Base-by-base conservation (phyloP, 2,329 filamentous ascomycete species). In the Talaromyces islandicus region DNA sequence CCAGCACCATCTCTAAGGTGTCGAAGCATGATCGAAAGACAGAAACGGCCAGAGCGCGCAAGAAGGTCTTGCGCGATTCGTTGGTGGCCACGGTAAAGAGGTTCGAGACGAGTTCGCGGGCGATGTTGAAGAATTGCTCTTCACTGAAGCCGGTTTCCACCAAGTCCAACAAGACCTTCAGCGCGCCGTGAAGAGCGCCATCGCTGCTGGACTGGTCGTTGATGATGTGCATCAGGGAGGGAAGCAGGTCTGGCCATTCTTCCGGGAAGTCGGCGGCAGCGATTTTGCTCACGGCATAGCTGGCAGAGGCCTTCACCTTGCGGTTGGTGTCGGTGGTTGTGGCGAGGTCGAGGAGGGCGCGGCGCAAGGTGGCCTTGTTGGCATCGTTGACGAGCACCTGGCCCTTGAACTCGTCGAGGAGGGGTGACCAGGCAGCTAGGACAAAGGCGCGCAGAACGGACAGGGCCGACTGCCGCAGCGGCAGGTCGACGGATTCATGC, bases 121-220 rank as follows among this genome's bases (percentile, higher is more conserved):
- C 94, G 67, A 96, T 90, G 61, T 84, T 84, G 74, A 97, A 97
- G 81, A 99, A 99, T 68, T 97, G 92, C 63, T 92, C 90, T 72
- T 97, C 93, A 70, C 88, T 95, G 73, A 99, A 84, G 65, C 91
- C 92, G 70, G 96, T 93, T 64, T 97, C 92, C 27, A 99, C 90
- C 52, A 99, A 81, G 74, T 97, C 93, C 65, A 85, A 83, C 51
- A 99, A 84, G 25, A 97, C 92, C 72, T 89, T 90, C 62, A 99
- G 81, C 9, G 93, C 90, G 57, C 94, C 94, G 73, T 97, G 92
- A 55, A 97, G 80, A 71, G 96, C 92, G 53, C 81, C 79, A 68
- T 96, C 91, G 64, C 81, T 86, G 63, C 90, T 91, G 57, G 81
- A 84, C 58, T 88, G 85, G 58, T 76, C 71, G 50, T 73, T 74